Evolutionary conservation across 176 grass and related monocot genomes (phyloP), one percentile per base, ranked within the genome.

Genomic region (Carex kokanica): DNA sequence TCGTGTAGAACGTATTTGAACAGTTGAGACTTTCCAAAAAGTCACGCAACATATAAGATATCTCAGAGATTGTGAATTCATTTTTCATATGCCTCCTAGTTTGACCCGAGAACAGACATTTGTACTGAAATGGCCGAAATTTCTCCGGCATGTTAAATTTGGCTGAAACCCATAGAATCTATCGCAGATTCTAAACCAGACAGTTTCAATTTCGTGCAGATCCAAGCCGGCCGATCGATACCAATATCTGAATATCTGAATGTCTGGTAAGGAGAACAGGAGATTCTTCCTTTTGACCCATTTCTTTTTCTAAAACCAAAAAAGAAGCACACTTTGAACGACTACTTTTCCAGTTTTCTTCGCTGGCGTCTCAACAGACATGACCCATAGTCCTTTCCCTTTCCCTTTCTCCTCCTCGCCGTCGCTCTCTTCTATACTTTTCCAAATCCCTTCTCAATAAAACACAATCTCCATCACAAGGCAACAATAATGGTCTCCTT

Each of bases 311-410:
- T 21, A 77, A 73, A 53, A 55, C 72, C 24, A 27, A n/a, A 27
- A 51, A 82, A 24, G 32, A 82, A 81, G 60, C 18, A 67, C 34
- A 45, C 38, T 25, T 82, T 77, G 73, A 77, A 77, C 73, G 73
- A 77, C 73, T 77, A 77, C 73, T 77, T 55, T 77, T 77, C 73
- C 24, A 29, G 23, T 29, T 53, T 55, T 75, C 72, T 20, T 52
- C 40, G 47, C 47, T 54, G 72, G 72, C 72, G 72, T 75, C 72
- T 75, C 72, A 75, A 54, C 47, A 75, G 49, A 16, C 47, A 75
- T 77, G 73, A 12, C 23, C 71, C 71, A 51, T 24, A 2, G 40
- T 34, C 69, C 10, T 24, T 21, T 73, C 9, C 69, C 10, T 24
- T 21, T 73, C 9, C 47, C 5, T 55, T 77, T 74, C 38, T 47